These are phyloP conservation scores for Penicillium sp. DNA, from an alignment of 2,329 filamentous ascomycete genomes.

Conservation along the genomic window DNA sequence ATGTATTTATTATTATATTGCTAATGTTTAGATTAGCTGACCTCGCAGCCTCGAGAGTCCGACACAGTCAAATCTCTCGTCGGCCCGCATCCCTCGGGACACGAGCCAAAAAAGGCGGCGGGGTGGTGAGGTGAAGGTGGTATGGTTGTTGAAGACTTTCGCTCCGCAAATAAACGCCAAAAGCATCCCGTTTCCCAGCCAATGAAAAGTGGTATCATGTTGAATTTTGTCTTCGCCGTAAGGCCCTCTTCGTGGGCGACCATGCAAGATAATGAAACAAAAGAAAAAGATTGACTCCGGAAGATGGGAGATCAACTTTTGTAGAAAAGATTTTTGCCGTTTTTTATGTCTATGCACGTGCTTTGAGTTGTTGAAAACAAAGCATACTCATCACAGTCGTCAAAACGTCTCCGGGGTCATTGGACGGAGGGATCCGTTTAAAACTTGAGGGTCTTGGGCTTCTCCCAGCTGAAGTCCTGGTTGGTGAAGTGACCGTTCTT, in stretches of 20 bases:
- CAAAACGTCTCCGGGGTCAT: constrained; percentile 28
- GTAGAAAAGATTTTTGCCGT: constrained; percentile 22
- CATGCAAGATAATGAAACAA: constrained; percentile 39
- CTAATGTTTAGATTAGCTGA: constrained; percentile 39
- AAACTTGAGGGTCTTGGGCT: constrained; percentile 90
- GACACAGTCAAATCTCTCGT: constrained; percentile 8
- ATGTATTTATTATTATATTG: constrained; percentile 27
- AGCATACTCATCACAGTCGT: constrained; percentile 46
- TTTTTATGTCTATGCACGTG: constrained; percentile 37
- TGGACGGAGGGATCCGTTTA: constrained; percentile 51
- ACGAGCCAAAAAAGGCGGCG: background rate
- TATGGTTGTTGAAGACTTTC: constrained; percentile 41
- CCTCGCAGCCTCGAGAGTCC: constrained; percentile 14
- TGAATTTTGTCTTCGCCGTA: constrained; percentile 45
- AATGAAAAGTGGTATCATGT: constrained; percentile 48
- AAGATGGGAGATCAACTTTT: constrained; percentile 13
- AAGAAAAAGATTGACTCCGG: constrained; percentile 19
- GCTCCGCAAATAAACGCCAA: constrained; percentile 40
- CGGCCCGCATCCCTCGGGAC: background rate
- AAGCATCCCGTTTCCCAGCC: constrained; percentile 36
- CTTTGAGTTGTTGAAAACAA: constrained; percentile 52
- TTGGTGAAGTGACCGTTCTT: constrained; percentile 99
- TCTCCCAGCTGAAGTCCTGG: constrained; percentile 96
- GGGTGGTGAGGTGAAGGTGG: constrained; percentile 21
- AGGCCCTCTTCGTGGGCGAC: constrained; percentile 33